phyloP scores from a whole-genome alignment of 2,329 filamentous ascomycete species.

The Ustulina deusta region DNA sequence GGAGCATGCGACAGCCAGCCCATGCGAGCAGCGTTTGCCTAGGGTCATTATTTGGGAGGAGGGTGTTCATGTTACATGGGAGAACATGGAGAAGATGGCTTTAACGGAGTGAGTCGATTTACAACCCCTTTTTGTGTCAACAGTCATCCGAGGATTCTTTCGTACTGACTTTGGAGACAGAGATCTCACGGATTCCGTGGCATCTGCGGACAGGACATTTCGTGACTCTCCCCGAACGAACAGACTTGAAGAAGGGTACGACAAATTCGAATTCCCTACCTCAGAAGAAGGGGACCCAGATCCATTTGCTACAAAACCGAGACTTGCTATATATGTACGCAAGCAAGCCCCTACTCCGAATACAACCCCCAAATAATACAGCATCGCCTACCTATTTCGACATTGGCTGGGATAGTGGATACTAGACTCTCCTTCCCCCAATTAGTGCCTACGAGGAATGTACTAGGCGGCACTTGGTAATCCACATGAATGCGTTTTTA shows the following conservation, averaged over 20 bases:
- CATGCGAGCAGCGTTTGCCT: not conserved
- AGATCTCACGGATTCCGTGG: not conserved
- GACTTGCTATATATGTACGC: not conserved
- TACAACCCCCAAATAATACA: not conserved
- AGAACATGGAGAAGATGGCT: not conserved
- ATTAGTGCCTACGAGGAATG: not conserved
- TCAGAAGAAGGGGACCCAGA: not conserved
- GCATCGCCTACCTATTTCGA: too few species aligned
- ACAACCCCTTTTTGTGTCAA: not conserved
- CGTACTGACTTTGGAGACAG: not conserved
- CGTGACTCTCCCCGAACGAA: constrained; percentile 2
- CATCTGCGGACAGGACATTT: not conserved
- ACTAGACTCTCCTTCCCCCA: not conserved
- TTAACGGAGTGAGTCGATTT: not conserved
- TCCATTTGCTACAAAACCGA: not conserved
- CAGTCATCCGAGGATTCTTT: not conserved
- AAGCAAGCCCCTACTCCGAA: not conserved
- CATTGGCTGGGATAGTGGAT: too few species aligned
- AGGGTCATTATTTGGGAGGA: not conserved
- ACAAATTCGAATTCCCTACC: constrained; percentile 1
- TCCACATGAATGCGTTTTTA: too few species aligned
- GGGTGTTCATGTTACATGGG: constrained; percentile 4
- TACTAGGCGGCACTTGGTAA: too few species aligned
- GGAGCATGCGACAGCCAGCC: not conserved
- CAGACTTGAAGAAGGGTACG: not conserved